These are phyloP conservation scores for Fusarium anthophilum DNA, from an alignment of 2,329 filamentous ascomycete genomes.

Conservation along the genomic window DNA sequence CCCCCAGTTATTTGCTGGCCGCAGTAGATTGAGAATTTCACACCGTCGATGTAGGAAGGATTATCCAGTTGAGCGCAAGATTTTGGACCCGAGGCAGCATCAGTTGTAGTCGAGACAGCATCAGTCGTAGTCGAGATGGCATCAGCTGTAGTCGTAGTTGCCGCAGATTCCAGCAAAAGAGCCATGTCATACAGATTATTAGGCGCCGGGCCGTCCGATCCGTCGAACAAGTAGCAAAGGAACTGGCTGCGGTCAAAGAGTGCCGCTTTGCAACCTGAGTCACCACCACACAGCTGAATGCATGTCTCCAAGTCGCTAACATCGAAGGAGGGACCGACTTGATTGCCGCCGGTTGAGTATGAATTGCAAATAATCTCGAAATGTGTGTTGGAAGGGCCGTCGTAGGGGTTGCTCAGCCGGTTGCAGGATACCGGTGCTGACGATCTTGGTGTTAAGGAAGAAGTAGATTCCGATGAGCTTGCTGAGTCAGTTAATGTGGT, in stretches of 20 bases:
- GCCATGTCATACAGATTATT: neutral
- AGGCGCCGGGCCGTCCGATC: neutral
- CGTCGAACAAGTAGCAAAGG: neutral
- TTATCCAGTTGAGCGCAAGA: neutral
- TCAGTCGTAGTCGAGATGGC: no score
- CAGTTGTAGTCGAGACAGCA: neutral
- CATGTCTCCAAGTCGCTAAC: neutral
- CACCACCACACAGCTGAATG: accelerated
- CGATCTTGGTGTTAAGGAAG: no score
- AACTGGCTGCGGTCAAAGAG: neutral
- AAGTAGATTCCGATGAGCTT: no score
- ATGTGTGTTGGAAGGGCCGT: neutral
- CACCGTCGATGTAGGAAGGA: neutral
- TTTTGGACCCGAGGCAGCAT: accelerated
- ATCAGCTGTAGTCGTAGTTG: neutral
- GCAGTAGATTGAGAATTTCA: no score
- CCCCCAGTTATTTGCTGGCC: no score
- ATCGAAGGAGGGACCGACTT: accelerated
- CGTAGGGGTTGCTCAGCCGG: neutral
- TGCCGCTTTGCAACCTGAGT: accelerated
- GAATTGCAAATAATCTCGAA: neutral
- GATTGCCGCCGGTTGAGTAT: neutral
- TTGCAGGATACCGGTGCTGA: neutral
- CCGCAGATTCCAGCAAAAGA: accelerated
- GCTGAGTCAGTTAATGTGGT: no score